Evolutionary conservation across 768 basidiomycete species (phyloP), one percentile per base, ranked within the genome.

Genomic region (Leccinum ochraceum): DNA sequence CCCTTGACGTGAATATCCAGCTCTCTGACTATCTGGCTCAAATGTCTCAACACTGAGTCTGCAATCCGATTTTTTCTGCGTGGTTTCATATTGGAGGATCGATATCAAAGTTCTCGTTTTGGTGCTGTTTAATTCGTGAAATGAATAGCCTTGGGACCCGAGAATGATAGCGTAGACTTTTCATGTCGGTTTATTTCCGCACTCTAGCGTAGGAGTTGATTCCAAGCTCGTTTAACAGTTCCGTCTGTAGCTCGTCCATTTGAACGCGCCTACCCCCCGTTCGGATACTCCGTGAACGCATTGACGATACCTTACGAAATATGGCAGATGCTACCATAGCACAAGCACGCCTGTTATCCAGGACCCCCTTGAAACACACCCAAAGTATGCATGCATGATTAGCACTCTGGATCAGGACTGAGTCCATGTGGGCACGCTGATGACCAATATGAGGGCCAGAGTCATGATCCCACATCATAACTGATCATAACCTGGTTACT

Each of bases 11-110:
- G 32, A 30, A 14, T 13, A 60, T n/a, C 28, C 59, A 84, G 83
- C 77, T 87, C 34, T 85, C 85, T 24, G 86, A 86, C 68, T 90
- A 90, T 66, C 74, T 89, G 52, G 87, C 88, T 8, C 82, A 86
- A 66, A 88, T 89, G 81, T 86, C 85, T 28, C 77, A 79, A 57
- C 78, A 74, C 52, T 78, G 64, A 78, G 49, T 44, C 10, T 37
- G 10, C 14, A 26, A 5, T 53, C 7, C 34, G 13, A 8, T 13
- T 17, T 53, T 28, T 14, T 22, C 36, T 55, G 51, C 63, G 42
- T 5, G 42, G 54, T 54, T 32, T 58, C 42, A 51, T 44, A 48
- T 42, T 14, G 24, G 51, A 57, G 48, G 56, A 51, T 13, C 13
- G 58, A 57, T 57, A 48, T 51, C 32, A 54, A 54, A 32, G 28